Conservation (phyloP, 1,284 basidiomycete genomes). For the Amylostereum areolatum region DNA sequence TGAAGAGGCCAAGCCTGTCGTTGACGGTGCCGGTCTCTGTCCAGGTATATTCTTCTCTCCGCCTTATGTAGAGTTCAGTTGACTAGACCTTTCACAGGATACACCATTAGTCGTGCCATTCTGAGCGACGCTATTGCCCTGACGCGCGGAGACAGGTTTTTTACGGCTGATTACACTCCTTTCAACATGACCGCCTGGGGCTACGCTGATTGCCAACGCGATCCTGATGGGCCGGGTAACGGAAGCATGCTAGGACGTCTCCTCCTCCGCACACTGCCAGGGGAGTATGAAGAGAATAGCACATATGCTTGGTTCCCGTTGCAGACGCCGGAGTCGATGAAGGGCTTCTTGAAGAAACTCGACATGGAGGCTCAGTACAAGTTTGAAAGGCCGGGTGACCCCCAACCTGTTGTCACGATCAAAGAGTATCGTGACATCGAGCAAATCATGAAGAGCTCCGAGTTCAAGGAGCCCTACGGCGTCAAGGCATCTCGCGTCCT, state of each 20-base stretch:
- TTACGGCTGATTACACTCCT: constrained; percentile 78
- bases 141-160: constrained; percentile 79
- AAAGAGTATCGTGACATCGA: constrained; percentile 46
- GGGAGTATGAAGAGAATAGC: constrained; percentile 63
- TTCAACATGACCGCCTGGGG: constrained; percentile 81
- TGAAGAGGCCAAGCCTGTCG: constrained; percentile 70
- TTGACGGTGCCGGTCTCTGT: constrained; percentile 76
- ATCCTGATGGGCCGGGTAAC: constrained; percentile 59
- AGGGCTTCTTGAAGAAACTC: constrained; percentile 48
- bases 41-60: constrained; percentile 42
- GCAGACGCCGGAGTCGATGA: constrained; percentile 70
- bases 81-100: constrained; percentile 36
- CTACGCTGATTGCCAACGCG: constrained; percentile 71
- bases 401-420: constrained; percentile 25
- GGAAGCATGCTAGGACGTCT: constrained; percentile 73
- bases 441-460: constrained; percentile 42
- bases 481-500: constrained; percentile 45
- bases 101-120: constrained; percentile 84
- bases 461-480: constrained; percentile 45
- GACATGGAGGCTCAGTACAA: constrained; percentile 49
- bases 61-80: not conserved
- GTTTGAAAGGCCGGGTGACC: constrained; percentile 36
- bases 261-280: constrained; percentile 67
- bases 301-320: constrained; percentile 84
- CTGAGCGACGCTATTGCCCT: constrained; percentile 84